Base-by-base conservation (phyloP, 2,329 filamentous ascomycete species). In the Xylaria sp. region DNA sequence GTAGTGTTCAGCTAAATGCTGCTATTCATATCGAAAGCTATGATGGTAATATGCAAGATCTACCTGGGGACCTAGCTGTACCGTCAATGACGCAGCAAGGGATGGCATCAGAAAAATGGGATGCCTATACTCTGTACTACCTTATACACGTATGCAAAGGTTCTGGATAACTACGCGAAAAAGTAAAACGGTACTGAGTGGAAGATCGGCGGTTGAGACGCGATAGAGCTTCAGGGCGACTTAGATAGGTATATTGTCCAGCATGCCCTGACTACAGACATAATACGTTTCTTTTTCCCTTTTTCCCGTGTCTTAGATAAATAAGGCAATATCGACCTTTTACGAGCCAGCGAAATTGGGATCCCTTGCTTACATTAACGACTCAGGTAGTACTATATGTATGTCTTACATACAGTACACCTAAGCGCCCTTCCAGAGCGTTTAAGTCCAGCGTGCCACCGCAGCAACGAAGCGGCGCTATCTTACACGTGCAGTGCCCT, bases 281-380 rank as follows among this genome's bases (percentile, higher is more conserved):
- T 28, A 28, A 28, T 28, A 28, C 28, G 3, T 28, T 28, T 15
- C 25, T 15, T 3, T 25, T 48, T 20, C n/a, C n/a, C 9, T 18
- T 48, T 20, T 25, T 50, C 12, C 46, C 20, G 46, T 48, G 46
- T 48, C 44, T 46, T 46, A 20, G 18, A 46, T 20, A n/a, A 46
- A 20, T 48, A 48, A 8, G 2, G 5, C 3, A 23, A 46, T 46
- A 48, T 28, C 37, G 23, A 55, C 32, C 15, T 44, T 15, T 10
- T 41, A 48, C 51, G 7, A 62, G 34, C 51, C 41, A 52, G 59
- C 59, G 13, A 32, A 10, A 46, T 37, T 28, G 28, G 28, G 28
- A 28, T 59, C 44, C 44, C 50, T 62, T 39, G 52, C 41, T 61
- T 50, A 23, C 41, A 28, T 10, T 28, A 25, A n/a, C 41, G 2